Evolutionary conservation across 163 green algal species (phyloP), one percentile per base, ranked within the genome.

Genomic region (Trebouxia gelatinosa): DNA sequence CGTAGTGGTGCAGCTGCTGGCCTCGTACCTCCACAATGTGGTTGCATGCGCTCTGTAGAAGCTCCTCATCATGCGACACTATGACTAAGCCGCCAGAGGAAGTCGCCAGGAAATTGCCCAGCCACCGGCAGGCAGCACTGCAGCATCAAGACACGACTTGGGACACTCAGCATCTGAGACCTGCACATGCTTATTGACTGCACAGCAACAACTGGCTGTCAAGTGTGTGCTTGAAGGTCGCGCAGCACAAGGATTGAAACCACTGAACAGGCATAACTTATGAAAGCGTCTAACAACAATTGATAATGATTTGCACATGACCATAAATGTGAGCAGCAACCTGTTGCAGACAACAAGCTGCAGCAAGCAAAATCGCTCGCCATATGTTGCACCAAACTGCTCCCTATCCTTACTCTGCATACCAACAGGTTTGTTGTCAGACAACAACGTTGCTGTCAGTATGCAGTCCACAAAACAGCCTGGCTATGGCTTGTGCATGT

Each of bases 41-140:
- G 54, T 89, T 70, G 75, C 88, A 92, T 35, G 84, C 86, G 29
- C 71, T 64, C 74, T 90, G 57, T 71, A 95, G 84, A 43, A 95
- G 86, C 51, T 74, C 81, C 77, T 92, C 83, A 68, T 96, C 91
- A 86, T 96, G 91, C 1, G 77, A 89, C 40, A 96, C 91, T n/a
- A 94, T 84, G 0, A 94, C 48, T 6, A 90, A 62, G 2, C 83
- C 86, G 11, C 79, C 85, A 9, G 76, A 82, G 21, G 78, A 89
- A 3, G 51, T 83, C 11, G 75, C 57, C 64, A 94, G 70, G 75
- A 91, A 93, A 21, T 78, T 74, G 6, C 83, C 83, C 59, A 95
- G 85, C 91, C 89, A 94, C 43, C 62, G 61, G n/a, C 68, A 76
- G 1, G 68, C 68, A 28, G 46, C 40, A 76, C 64, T 76, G 68